phyloP scores from a whole-genome alignment of 331 rosid species.

The Saraca asoca region DNA sequence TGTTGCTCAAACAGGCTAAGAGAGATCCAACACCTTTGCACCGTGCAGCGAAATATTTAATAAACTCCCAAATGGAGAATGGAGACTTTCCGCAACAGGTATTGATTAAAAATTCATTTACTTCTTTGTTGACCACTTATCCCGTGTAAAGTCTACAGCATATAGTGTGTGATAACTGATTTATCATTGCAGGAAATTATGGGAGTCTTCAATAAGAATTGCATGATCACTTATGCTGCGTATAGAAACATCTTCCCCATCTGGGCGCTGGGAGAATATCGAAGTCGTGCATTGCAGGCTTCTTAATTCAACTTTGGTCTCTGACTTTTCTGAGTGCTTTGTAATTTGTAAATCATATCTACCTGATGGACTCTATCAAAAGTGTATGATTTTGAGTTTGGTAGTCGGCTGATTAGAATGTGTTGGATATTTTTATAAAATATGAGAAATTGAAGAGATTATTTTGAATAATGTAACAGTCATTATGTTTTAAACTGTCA shows the following conservation, averaged over 20 bases:
- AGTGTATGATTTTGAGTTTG: too few relatives aligned
- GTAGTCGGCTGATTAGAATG: too few relatives aligned
- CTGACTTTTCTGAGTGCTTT: too few relatives aligned
- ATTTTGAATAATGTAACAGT: too few relatives aligned
- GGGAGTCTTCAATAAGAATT: conserved; percentile 86
- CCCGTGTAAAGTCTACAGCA: not conserved
- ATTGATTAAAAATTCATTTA: conserved; percentile 18
- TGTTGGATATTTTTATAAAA: too few relatives aligned
- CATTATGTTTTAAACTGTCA: too few relatives aligned
- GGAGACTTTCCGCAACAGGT: conserved; percentile 95
- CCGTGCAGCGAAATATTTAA: conserved; percentile 66
- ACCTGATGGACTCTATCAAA: too few relatives aligned
- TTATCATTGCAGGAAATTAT: conserved; percentile 65
- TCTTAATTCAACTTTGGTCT: not conserved
- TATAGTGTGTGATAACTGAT: not conserved
- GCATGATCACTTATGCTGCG: conserved; percentile 86
- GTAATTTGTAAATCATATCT: too few relatives aligned
- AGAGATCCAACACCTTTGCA: conserved; percentile 82
- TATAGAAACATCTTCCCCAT: conserved; percentile 86
- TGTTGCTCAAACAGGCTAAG: conserved; percentile 54
- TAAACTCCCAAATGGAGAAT: conserved; percentile 78
- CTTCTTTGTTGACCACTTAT: not conserved
- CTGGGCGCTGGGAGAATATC: conserved; percentile 90
- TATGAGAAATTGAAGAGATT: too few relatives aligned
- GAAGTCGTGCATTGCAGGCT: conserved; percentile 49